Evolutionary conservation across 257 asterid species (phyloP).

Genomic region (Datura wrightii): DNA sequence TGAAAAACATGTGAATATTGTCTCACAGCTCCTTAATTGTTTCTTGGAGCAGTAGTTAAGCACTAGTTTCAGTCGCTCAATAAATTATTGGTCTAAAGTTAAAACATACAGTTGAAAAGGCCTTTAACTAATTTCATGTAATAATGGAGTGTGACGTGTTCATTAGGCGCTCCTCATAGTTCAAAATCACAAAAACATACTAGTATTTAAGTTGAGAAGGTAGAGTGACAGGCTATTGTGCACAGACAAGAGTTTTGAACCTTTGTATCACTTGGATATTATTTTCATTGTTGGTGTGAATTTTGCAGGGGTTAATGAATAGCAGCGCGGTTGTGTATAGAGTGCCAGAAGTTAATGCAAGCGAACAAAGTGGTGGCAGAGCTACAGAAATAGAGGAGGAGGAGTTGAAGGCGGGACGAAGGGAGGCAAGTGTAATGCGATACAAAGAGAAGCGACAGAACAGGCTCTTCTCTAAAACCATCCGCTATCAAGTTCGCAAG

Average conservation of each 20-base stretch:
- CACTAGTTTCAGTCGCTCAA: background rate
- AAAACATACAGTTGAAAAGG: background rate
- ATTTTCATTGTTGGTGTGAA: too few species aligned
- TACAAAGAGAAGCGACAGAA: conserved; percentile 89
- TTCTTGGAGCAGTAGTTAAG: background rate
- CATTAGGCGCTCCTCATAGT: too few species aligned
- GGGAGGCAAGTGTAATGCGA: conserved; percentile 82
- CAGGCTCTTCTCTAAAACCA: conserved; percentile 73
- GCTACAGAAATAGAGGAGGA: conserved; percentile 21
- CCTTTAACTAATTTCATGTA: background rate
- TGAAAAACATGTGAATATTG: background rate
- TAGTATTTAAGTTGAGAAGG: too few species aligned
- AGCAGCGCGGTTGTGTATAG: conserved; percentile 52
- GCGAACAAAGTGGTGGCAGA: conserved; percentile 20
- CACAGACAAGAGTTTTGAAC: too few species aligned
- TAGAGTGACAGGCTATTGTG: too few species aligned
- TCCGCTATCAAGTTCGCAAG: conserved; percentile 84
- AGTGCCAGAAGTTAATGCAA: conserved; percentile 65
- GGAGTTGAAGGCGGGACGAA: conserved; percentile 44
- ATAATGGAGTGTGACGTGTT: background rate
- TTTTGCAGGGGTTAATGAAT: conserved; percentile 42
- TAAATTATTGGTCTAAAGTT: background rate
- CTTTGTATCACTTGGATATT: too few species aligned
- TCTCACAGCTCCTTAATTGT: background rate
- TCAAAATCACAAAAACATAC: too few species aligned